Conservation (phyloP, 2,329 filamentous ascomycete species). For the Fusarium siculi region DNA sequence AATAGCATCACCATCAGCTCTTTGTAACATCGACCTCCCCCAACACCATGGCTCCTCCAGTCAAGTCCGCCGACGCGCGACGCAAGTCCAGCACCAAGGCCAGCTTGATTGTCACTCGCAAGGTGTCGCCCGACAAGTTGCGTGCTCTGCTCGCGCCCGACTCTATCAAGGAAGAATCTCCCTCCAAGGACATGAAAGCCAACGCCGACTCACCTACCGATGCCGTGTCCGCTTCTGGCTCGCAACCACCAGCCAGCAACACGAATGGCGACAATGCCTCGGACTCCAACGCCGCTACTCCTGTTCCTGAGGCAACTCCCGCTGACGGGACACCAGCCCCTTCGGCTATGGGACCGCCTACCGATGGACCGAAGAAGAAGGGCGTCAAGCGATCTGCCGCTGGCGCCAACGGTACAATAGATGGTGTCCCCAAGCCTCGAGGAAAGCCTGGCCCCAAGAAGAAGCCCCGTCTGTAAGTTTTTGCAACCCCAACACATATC, state of each 20-base stretch:
- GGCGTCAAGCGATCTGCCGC: conserved; percentile 76
- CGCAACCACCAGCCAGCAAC: conserved; percentile 47
- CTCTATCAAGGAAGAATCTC: conserved; percentile 56
- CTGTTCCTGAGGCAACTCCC: conserved; percentile 62
- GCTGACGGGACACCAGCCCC: conserved; percentile 63
- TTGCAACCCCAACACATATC: neutral
- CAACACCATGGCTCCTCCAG: conserved; percentile 49
- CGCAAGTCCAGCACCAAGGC: conserved; percentile 53
- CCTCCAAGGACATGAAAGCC: conserved; percentile 52
- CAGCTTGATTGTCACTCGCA: conserved; percentile 61
- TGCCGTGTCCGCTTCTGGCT: conserved; percentile 50
- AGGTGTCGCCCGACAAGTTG: conserved; percentile 61
- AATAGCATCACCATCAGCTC: conserved; percentile 24
- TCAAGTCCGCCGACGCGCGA: conserved; percentile 50
- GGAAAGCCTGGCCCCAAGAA: conserved; percentile 97
- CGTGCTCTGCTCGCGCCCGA: conserved; percentile 60
- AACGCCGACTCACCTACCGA: conserved; percentile 58
- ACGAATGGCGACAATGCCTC: conserved; percentile 66
- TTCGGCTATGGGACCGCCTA: conserved; percentile 68
- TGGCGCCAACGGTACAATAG: conserved; percentile 69
- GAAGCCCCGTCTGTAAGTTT: conserved; percentile 89
- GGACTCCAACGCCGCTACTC: conserved; percentile 70
- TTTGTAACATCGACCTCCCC: conserved; percentile 7
- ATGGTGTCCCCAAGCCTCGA: conserved; percentile 74
- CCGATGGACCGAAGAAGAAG: conserved; percentile 77